A percentile compares a stretch with the other conserved stretches of the same genome.
phyloP scores from a whole-genome alignment of 257 asterid species.

The Anisodus tanguticus region DNA sequence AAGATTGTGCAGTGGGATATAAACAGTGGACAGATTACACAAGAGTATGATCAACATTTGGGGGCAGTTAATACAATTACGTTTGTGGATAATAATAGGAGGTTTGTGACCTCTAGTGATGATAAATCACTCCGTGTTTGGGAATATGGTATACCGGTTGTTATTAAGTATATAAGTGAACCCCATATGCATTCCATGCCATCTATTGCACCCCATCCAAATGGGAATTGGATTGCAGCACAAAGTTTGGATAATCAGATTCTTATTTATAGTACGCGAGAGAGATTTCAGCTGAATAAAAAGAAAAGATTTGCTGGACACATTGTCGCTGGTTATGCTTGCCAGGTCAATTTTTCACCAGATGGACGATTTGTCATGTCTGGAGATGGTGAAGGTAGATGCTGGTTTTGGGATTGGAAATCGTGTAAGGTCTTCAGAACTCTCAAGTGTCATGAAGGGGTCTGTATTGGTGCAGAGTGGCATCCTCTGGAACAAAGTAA shows the following conservation, averaged over 20 bases:
- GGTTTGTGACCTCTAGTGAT: constrained; percentile 97
- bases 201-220: constrained; percentile 83
- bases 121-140: constrained; percentile 95
- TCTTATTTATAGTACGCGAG: constrained; percentile 90
- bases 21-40: constrained; percentile 91
- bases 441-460: constrained; percentile 93
- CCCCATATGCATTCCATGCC: constrained; percentile 99
- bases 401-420: constrained; percentile 99
- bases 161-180: constrained; percentile 94
- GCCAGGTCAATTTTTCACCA: constrained; percentile 98
- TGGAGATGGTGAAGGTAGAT: constrained; percentile 97
- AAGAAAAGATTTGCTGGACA: constrained; percentile 99
- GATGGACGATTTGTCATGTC: constrained; percentile 97
- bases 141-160: constrained; percentile 99
- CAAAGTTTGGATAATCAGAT: constrained; percentile 99
- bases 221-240: constrained; percentile 94
- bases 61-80: constrained; percentile 99
- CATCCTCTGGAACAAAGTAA: constrained; percentile 99
- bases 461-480: constrained; percentile 92
- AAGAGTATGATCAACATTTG: constrained; percentile 98
- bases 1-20: constrained; percentile 99
- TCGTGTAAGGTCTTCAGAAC: constrained; percentile 95
- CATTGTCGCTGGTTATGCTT: constrained; percentile 94
- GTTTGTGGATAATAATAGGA: constrained; percentile 91
- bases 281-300: constrained; percentile 94